Evolutionary conservation across 306 rosid genomes (phyloP), one percentile per base, ranked within the genome.

Genomic region (Quillaja saponaria): DNA sequence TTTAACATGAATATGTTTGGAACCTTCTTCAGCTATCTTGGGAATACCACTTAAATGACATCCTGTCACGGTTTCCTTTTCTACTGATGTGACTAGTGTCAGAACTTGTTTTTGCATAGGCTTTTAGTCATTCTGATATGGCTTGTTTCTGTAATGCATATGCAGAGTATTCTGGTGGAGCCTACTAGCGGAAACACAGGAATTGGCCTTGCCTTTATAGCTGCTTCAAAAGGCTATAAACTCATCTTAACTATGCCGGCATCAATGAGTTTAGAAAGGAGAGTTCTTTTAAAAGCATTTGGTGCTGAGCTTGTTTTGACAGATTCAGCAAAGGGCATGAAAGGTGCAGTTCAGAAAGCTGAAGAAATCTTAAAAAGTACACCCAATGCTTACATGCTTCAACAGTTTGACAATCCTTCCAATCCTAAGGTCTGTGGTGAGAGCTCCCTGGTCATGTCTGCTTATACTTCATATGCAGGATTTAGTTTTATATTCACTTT

Each of bases 111-210:
- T 56, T n/a, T 35, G 45, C 31, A 7, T 19, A 54, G 2, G 49
- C 35, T 33, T 67, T 40, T 50, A 13, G 10, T 63, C 55, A 49
- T 61, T 72, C 38, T 68, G 52, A 71, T 54, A 37, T 74, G 28
- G 48, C 62, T 76, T 41, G 15, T 68, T 71, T 58, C 51, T 69
- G 42, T 37, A 49, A 6, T 39, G 49, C 65, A 41, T 65, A 68
- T 68, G 69, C 39, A 91, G 99, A 92, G 94, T 76, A 63, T 81
- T 75, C 81, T 92, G 83, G 99, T 92, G 72, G 99, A 92, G 74
- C 94, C 99, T 51, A 92, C 99, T 2, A 92, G 99, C 57, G 99
- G 99, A 66, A 92, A 92, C 86, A 92, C 99, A 0, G 99, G 99
- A 68, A 92, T 92, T 54, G 98, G 98, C 64, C 98, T 92, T 62